phyloP scores from a whole-genome alignment of 371 early-diverging fungal genomes.

The Scutellospora calospora region DNA sequence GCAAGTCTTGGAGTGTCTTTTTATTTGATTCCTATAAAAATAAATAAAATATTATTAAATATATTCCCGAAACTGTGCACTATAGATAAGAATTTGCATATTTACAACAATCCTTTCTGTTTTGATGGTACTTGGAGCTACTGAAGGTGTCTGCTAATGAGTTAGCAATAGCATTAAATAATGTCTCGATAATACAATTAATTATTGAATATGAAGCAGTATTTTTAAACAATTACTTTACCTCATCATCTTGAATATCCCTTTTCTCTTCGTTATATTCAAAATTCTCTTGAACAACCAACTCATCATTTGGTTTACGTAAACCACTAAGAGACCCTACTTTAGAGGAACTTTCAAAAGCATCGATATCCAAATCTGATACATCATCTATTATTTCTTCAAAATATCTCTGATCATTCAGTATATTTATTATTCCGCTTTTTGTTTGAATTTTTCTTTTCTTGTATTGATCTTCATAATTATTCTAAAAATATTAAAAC shows the following conservation, averaged over 20 bases:
- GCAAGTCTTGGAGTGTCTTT: neutral
- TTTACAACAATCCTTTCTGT: neutral
- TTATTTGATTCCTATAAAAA: conserved; percentile 26
- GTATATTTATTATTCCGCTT: no score
- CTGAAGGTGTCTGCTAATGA: neutral
- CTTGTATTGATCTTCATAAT: no score
- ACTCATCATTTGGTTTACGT: neutral
- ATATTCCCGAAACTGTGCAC: neutral
- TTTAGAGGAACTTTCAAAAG: neutral
- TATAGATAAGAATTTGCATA: conserved; percentile 13
- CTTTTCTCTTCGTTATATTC: neutral
- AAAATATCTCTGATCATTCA: no score
- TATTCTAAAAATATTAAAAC: no score
- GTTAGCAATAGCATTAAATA: neutral
- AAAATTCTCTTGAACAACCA: conserved; percentile 6
- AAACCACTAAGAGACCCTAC: neutral
- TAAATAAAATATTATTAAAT: neutral
- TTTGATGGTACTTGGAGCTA: conserved; percentile 16
- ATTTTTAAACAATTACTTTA: conserved; percentile 27
- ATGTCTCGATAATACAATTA: conserved; percentile 6
- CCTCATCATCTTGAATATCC: neutral
- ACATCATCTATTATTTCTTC: no score
- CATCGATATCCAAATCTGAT: no score
- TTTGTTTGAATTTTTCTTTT: no score
- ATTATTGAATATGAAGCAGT: neutral